phyloP scores from a whole-genome alignment of 2,329 filamentous ascomycete genomes.

The Microdochium paspali region DNA sequence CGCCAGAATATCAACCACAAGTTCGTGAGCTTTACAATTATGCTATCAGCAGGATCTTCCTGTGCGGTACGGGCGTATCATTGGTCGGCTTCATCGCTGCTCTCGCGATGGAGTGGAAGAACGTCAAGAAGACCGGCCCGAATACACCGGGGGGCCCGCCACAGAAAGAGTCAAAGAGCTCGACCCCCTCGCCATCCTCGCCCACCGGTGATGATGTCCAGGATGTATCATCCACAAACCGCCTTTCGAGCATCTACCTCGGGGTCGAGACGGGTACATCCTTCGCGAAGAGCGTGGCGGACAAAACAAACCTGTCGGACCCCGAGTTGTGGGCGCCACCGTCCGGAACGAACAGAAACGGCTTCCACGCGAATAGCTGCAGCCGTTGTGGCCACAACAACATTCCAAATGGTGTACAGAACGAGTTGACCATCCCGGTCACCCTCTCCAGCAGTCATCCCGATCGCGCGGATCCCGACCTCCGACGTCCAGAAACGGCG shows the following conservation, averaged over 20 bases:
- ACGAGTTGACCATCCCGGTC: no score
- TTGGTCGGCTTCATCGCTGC: slow-evolving; percentile 39
- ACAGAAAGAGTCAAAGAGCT: not conserved
- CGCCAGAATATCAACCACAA: slow-evolving; percentile 27
- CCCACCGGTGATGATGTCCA: no score
- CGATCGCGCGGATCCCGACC: no score
- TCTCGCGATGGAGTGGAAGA: slow-evolving; percentile 48
- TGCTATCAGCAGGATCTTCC: slow-evolving; percentile 43
- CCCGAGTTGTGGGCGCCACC: not conserved
- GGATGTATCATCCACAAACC: no score
- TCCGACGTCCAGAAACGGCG: no score
- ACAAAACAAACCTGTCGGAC: not conserved
- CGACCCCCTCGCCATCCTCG: not conserved
- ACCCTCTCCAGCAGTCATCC: no score
- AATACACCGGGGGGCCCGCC: not conserved
- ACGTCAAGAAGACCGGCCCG: slow-evolving; percentile 36
- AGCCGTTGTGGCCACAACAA: no score
- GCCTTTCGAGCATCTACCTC: no score
- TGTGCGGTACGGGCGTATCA: slow-evolving; percentile 42
- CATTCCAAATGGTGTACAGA: no score
- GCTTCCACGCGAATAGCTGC: no score
- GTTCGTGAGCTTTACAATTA: slow-evolving; percentile 49
- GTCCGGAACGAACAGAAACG: not conserved
- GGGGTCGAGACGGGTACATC: not conserved
- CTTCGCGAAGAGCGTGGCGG: not conserved